phyloP scores from a whole-genome alignment of 1,139 yeast species.

The Magnusiomyces ingens region DNA sequence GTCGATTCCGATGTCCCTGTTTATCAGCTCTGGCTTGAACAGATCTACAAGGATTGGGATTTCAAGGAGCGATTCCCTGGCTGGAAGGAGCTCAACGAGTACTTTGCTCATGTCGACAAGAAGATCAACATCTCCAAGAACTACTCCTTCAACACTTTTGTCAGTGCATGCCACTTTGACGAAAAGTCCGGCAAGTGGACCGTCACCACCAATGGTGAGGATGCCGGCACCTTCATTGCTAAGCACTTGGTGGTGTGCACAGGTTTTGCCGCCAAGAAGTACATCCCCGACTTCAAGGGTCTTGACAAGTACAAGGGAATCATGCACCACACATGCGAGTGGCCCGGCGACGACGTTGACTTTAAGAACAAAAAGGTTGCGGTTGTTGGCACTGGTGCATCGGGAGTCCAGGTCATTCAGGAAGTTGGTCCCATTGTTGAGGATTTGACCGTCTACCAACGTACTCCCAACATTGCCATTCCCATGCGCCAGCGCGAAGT shows the following conservation, averaged over 20 bases:
- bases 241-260: conserved; percentile 34
- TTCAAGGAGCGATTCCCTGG: conserved; percentile 39
- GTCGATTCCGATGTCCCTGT: conserved; percentile 50
- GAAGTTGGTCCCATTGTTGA: conserved; percentile 23
- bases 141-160: conserved; percentile 32
- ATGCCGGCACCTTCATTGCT: conserved; percentile 21
- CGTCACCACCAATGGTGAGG: conserved; percentile 26
- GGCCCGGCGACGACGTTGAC: conserved; percentile 35
- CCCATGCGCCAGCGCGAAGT: conserved; percentile 25
- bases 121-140: conserved; percentile 34
- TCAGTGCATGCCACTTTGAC: conserved; percentile 33
- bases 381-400: conserved; percentile 44
- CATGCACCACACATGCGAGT: conserved; percentile 45
- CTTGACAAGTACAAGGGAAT: conserved; percentile 41
- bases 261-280: conserved; percentile 24
- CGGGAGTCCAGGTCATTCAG: conserved; percentile 40
- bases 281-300: conserved; percentile 23
- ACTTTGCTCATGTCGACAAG: conserved; percentile 38
- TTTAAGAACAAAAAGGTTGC: conserved; percentile 37
- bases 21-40: conserved; percentile 41
- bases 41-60: conserved; percentile 42
- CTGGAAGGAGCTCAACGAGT: conserved; percentile 44
- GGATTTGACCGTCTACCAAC: conserved; percentile 25
- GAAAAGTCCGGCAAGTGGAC: conserved; percentile 38
- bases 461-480: conserved; percentile 26